phyloP scores from a whole-genome alignment of 2,329 filamentous ascomycete species.

The Sclerotinia spermophila region DNA sequence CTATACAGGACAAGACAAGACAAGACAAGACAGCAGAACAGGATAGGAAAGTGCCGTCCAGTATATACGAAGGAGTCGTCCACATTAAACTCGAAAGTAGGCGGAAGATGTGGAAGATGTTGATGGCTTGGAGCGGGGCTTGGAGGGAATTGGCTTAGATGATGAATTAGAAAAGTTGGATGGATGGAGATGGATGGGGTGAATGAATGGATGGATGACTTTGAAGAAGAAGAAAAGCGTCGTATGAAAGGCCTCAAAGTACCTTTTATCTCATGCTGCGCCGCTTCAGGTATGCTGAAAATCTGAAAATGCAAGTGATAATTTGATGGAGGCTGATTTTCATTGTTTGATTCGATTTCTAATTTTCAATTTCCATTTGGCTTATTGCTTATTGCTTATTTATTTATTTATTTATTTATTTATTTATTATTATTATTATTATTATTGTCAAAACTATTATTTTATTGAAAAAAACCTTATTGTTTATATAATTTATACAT shows the following conservation, averaged over 20 bases:
- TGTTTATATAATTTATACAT: not conserved
- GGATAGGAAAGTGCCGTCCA: not conserved
- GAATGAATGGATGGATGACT: not conserved
- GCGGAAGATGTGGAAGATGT: conserved; percentile 4
- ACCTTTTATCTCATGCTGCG: not conserved
- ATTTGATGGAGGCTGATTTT: not conserved
- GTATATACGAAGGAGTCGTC: not conserved
- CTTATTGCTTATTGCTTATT: not conserved
- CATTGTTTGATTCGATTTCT: not conserved
- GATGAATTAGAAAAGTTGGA: not conserved
- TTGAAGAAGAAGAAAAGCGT: not conserved
- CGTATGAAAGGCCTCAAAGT: conserved; percentile 3
- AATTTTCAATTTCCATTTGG: not conserved
- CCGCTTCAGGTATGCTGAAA: conserved; percentile 13
- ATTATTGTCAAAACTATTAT: no score
- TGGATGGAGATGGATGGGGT: no score
- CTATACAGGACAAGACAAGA: not conserved
- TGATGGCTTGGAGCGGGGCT: conserved; percentile 3
- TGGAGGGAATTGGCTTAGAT: conserved; percentile 3
- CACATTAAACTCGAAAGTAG: not conserved
- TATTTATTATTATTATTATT: not conserved
- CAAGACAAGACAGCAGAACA: not conserved
- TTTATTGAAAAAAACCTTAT: no score
- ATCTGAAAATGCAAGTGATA: not conserved
- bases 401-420: not conserved